A percentile compares a stretch with the other conserved stretches of the same genome.
phyloP scores from a whole-genome alignment of 768 basidiomycete genomes.

The Lepiota brunneoincarnata region DNA sequence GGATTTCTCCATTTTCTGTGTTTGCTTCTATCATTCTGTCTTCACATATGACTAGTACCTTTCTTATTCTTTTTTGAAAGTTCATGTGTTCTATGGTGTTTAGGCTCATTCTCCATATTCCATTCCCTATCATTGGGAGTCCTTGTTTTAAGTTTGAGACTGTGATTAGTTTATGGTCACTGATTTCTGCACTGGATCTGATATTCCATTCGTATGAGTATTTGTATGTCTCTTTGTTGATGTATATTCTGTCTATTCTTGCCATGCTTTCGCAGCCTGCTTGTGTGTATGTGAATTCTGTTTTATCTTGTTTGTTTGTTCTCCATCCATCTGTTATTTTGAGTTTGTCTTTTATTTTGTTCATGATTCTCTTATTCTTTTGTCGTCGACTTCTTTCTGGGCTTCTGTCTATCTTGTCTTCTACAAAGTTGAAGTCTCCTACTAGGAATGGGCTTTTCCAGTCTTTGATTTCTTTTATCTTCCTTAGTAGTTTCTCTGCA shows the following conservation, averaged over 20 bases:
- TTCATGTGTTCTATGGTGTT: constrained; percentile 18
- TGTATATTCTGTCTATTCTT: constrained; percentile 35
- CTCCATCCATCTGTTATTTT: constrained; percentile 31
- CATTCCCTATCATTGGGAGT: constrained; percentile 27
- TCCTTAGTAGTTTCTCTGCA: constrained; percentile 22
- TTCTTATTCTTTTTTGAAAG: constrained; percentile 2
- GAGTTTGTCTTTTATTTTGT: constrained; percentile 15
- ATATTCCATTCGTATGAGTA: constrained; percentile 25
- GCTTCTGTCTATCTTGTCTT: constrained; percentile 33
- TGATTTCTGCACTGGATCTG: constrained; percentile 14
- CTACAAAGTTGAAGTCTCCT: constrained; percentile 41
- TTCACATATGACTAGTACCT: background rate
- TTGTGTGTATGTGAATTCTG: constrained; percentile 26
- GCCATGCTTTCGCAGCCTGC: constrained; percentile 15
- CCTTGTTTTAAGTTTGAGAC: constrained; percentile 16
- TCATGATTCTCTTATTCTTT: constrained; percentile 10
- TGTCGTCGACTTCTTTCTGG: constrained; percentile 19
- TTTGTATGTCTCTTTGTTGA: constrained; percentile 10
- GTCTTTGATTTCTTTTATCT: constrained; percentile 3
- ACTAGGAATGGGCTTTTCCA: constrained; percentile 25
- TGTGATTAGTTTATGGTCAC: constrained; percentile 30
- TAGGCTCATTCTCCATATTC: constrained; percentile 27
- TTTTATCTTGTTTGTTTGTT: constrained; percentile 13
- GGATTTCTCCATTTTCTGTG: background rate
- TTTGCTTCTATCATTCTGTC: background rate